Percentiles rank a stretch among this genome's conserved stretches.
These are phyloP conservation scores for Candida manassasensis DNA, from an alignment of 805 yeast genomes.

Conservation along the genomic window DNA sequence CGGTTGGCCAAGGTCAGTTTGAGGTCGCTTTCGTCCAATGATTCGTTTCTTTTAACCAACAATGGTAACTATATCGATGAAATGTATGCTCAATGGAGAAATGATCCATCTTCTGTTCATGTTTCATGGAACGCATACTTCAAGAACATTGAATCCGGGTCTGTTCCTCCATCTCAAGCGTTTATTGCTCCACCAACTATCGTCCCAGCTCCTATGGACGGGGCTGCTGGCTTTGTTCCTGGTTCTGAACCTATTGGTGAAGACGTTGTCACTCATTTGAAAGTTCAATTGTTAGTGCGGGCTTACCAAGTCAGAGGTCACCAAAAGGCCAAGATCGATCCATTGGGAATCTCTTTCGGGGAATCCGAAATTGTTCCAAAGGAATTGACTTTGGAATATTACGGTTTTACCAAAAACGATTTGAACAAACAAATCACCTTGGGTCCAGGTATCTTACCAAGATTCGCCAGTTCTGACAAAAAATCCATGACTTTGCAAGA, in stretches of 20 bases:
- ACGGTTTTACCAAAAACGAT: conserved; percentile 86
- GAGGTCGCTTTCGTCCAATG: conserved; percentile 29
- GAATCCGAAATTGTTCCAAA: conserved; percentile 60
- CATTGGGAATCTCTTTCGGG: conserved; percentile 87
- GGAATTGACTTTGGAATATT: conserved; percentile 88
- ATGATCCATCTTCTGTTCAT: conserved; percentile 89
- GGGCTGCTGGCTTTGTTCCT: conserved; percentile 60
- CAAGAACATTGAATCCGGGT: conserved; percentile 75
- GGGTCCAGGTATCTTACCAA: conserved; percentile 96
- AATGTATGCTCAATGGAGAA: conserved; percentile 93
- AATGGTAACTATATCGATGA: conserved; percentile 94
- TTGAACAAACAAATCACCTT: conserved; percentile 76
- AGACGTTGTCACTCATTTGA: conserved; percentile 81
- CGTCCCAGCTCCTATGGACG: conserved; percentile 77
- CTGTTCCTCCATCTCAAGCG: conserved; percentile 68
- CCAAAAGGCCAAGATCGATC: conserved; percentile 91
- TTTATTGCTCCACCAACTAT: conserved; percentile 89
- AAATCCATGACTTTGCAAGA: conserved; percentile 71
- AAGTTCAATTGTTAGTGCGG: conserved; percentile 92
- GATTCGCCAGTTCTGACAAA: conserved; percentile 68
- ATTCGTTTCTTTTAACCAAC: conserved; percentile 75
- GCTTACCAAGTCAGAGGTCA: conserved; percentile 99
- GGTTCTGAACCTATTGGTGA: conserved; percentile 46
- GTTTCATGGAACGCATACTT: conserved; percentile 97
- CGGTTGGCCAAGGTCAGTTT: conserved; percentile 6